Evolutionary conservation across 106 monocot genomes (phyloP).

Genomic region (Platanthera guangdongensis): DNA sequence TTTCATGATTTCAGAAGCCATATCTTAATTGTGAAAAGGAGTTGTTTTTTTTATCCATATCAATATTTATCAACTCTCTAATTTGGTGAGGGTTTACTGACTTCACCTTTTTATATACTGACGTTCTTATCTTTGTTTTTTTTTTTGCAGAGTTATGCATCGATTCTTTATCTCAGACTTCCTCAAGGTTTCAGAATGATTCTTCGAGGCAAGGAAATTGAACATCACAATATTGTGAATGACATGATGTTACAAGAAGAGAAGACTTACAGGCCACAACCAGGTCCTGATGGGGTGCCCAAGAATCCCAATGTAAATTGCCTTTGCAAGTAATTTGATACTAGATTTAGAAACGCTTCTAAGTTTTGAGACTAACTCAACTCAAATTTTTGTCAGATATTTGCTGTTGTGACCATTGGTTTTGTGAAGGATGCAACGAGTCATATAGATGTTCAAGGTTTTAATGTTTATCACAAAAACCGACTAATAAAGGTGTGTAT

Average conservation of each 20-base stretch:
- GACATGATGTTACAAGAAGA: conserved; percentile 80
- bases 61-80: not conserved
- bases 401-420: conserved; percentile 9
- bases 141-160: conserved; percentile 71
- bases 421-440: conserved; percentile 11
- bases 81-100: not conserved
- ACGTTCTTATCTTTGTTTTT: not conserved
- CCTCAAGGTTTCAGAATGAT: conserved; percentile 66
- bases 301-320: conserved; percentile 43
- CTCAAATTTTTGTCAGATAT: not conserved
- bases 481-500: conserved; percentile 7
- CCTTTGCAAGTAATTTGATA: not conserved
- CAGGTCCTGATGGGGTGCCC: conserved; percentile 22
- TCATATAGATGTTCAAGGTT: conserved; percentile 15
- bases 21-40: not conserved
- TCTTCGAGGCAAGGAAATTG: conserved; percentile 68
- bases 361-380: not conserved
- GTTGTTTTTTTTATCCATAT: not conserved
- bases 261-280: conserved; percentile 55
- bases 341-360: not conserved
- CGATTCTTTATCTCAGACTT: conserved; percentile 79
- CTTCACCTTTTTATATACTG: not conserved
- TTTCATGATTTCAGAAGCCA: not conserved
- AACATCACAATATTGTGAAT: conserved; percentile 67
- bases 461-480: conserved; percentile 11